A percentile compares a stretch with the other conserved stretches of the same genome.
Evolutionary conservation across 2,329 filamentous ascomycete species (phyloP).

Genomic region (Zasmidium angulare): DNA sequence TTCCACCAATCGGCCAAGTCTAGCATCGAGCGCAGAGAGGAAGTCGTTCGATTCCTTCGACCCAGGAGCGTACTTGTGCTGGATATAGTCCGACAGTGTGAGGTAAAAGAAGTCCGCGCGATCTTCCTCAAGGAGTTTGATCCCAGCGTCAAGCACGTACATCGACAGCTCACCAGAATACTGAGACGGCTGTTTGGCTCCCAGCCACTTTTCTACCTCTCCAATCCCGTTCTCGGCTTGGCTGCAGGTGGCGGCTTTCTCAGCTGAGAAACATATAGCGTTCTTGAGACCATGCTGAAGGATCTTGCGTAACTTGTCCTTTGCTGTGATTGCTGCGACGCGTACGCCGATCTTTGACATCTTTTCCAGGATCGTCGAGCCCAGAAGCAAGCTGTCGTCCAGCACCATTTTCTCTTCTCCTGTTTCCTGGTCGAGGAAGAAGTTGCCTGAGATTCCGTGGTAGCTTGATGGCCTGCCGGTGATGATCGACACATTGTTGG

Average conservation of each 20-base stretch:
- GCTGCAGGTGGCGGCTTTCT: conserved; percentile 34
- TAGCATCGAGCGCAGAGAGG: conserved; percentile 36
- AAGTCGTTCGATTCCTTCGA: conserved; percentile 41
- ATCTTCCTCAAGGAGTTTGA: conserved; percentile 43
- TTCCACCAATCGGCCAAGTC: conserved; percentile 35
- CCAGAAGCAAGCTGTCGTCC: conserved; percentile 43
- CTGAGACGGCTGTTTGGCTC: conserved; percentile 38
- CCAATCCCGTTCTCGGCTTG: conserved; percentile 38
- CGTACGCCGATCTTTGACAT: conserved; percentile 42
- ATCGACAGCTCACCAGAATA: conserved; percentile 48
- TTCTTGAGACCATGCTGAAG: conserved; percentile 39
- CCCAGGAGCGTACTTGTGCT: conserved; percentile 45
- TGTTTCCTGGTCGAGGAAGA: conserved; percentile 43
- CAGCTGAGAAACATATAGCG: conserved; percentile 43
- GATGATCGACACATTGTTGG: conserved; percentile 49
- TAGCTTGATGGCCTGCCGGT: conserved; percentile 41
- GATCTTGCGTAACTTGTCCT: conserved; percentile 47
- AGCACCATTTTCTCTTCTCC: conserved; percentile 44
- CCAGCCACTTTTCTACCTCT: conserved; percentile 41
- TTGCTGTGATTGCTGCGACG: conserved; percentile 46
- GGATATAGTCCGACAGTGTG: conserved; percentile 48
- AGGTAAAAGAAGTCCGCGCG: conserved; percentile 45
- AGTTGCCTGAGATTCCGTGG: conserved; percentile 48
- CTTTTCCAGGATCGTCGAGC: conserved; percentile 44
- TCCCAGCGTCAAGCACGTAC: conserved; percentile 45